These are phyloP conservation scores for Nakazawaea wyomingensis DNA, from an alignment of 805 yeast species.

Conservation along the genomic window DNA sequence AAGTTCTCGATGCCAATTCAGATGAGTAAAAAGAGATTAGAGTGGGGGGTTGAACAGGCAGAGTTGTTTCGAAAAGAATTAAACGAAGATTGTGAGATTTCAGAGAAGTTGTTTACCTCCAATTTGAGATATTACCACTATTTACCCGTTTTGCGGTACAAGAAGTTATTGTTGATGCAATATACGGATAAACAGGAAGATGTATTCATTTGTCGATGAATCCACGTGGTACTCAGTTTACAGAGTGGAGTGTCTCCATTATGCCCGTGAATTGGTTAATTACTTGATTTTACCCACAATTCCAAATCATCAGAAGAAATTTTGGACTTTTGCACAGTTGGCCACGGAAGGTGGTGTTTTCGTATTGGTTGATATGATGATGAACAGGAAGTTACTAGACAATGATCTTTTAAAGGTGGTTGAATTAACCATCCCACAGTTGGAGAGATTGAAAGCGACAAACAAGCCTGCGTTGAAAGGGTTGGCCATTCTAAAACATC, in stretches of 20 bases:
- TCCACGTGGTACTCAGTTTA: neutral
- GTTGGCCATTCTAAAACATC: neutral
- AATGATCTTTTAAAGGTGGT: neutral
- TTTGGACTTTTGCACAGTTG: neutral
- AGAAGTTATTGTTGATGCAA: neutral
- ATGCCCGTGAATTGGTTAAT: neutral
- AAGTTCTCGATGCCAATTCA: neutral
- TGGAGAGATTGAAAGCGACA: neutral
- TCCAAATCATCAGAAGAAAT: neutral
- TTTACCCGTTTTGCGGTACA: neutral
- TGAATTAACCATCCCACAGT: neutral
- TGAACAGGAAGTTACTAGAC: neutral
- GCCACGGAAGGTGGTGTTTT: neutral
- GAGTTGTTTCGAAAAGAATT: neutral
- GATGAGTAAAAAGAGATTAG: neutral
- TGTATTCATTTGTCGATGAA: neutral
- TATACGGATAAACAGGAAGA: neutral
- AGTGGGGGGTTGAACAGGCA: neutral
- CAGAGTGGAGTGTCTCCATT: neutral
- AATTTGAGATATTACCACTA: neutral
- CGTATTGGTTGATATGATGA: neutral
- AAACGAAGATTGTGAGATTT: neutral
- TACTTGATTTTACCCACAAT: neutral
- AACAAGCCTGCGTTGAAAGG: neutral
- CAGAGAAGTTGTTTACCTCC: neutral